Base-by-base conservation (phyloP, 352 stramenopile genomes). In the Phytophthora crassamura region DNA sequence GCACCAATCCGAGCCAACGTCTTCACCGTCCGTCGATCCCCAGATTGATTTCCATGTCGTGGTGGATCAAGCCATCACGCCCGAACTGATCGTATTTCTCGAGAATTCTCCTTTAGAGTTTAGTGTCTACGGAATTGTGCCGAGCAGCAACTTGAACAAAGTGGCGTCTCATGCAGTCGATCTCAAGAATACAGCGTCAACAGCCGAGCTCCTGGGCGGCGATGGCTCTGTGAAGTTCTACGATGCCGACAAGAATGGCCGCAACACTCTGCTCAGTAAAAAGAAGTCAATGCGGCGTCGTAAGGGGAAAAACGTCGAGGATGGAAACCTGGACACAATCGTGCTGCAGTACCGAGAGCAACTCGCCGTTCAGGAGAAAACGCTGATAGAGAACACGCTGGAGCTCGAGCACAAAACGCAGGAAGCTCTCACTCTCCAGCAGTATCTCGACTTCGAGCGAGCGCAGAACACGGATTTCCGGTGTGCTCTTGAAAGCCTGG, bases 81-180 rank as follows among this genome's bases (percentile, higher is more conserved):
- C 66, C 1, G 82, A 84, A 11, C 47, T 94, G 28, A 60, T 92
- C 4, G 41, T 53, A 3, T 79, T 70, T 47, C 55, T 92, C 20
- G 43, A 69, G 39, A 77, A 42, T 14, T 74, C 66, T 18, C 83
- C 85, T n/a, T 45, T 94, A 12, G 80, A 89, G 49, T 60, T 94
- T 16, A 56, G 62, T 7, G 70, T 91, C 6, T 91, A 75, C 40
- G 82, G 85, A 3, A 93, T 91, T 50, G 85, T 91, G 5, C 85
- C 85, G 4, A 93, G 82, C 48, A 93, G 73, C 48, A 90, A 90
- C 40, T 42, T 91, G 14, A 91, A 88, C 67, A 88, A 87, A 53
- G 69, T 91, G n/a, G 77, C 78, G 5, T 88, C 82, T 10, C 78
- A 66, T 15, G 75, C 67, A 8, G 59, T 90, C 1, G 68, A 84